These are phyloP conservation scores for Schwanniomyces sp. DNA, from an alignment of 805 yeast species.

Conservation along the genomic window DNA sequence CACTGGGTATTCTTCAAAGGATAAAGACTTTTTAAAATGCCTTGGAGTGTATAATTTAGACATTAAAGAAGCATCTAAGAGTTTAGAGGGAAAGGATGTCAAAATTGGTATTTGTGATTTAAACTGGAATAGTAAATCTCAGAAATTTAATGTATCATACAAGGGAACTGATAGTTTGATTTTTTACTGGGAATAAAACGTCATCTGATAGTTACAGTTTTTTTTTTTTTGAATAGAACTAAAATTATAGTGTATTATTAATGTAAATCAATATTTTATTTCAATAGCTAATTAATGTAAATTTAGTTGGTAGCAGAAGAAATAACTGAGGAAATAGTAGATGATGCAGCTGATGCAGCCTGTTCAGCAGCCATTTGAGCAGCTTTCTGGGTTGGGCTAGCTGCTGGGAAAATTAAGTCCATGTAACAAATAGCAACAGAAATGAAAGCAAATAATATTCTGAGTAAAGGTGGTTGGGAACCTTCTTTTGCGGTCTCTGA, in stretches of 20 bases:
- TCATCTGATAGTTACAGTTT: background rate
- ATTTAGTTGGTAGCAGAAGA: background rate
- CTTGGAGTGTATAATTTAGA: slow-evolving; percentile 21
- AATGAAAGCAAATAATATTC: slow-evolving; percentile 44
- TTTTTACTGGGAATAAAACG: slow-evolving; percentile 12
- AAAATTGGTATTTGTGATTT: slow-evolving; percentile 37
- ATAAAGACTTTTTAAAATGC: slow-evolving; percentile 18
- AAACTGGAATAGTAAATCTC: slow-evolving; percentile 32
- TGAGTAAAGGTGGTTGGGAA: slow-evolving; percentile 48
- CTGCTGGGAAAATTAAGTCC: slow-evolving; percentile 49
- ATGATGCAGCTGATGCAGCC: slow-evolving; percentile 17
- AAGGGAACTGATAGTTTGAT: slow-evolving; percentile 33
- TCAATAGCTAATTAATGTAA: background rate
- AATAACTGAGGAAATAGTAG: slow-evolving; percentile 8
- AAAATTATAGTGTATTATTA: background rate
- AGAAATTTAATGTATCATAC: slow-evolving; percentile 29
- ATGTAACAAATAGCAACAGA: slow-evolving; percentile 55
- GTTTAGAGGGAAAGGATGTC: background rate
- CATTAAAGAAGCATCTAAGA: slow-evolving; percentile 6
- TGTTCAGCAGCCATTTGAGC: slow-evolving; percentile 20
- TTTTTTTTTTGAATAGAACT: background rate
- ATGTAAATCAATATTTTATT: background rate
- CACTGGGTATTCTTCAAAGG: background rate
- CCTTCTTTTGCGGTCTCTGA: slow-evolving; percentile 18
- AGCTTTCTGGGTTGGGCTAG: slow-evolving; percentile 29